These are phyloP conservation scores for Ophiostoma populinum DNA, from an alignment of 2,329 filamentous ascomycete genomes.

Conservation along the genomic window DNA sequence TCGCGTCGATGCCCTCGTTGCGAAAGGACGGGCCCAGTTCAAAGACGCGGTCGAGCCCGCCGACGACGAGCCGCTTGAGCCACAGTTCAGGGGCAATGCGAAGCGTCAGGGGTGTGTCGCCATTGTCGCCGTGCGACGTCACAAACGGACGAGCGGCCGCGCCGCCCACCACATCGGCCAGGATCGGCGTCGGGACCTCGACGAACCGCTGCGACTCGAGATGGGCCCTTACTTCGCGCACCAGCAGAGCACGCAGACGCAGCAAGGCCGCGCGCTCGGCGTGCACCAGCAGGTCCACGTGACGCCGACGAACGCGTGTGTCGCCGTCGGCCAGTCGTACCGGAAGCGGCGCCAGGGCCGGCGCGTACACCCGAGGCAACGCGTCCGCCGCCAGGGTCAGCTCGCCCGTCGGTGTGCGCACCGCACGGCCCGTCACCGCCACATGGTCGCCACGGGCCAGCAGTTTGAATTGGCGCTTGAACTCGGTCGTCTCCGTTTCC, in stretches of 20 bases:
- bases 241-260: constrained; percentile 55
- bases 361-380: constrained; percentile 57
- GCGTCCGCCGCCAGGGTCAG: constrained; percentile 52
- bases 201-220: constrained; percentile 57
- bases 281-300: constrained; percentile 75
- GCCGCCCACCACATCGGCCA: constrained; percentile 69
- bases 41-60: constrained; percentile 75
- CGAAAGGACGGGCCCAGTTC: constrained; percentile 87
- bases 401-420: constrained; percentile 54
- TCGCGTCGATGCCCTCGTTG: constrained; percentile 81
- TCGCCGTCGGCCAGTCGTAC: constrained; percentile 51
- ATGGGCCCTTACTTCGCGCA: constrained; percentile 56
- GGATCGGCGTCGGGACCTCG: constrained; percentile 81
- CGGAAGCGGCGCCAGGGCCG: constrained; percentile 66
- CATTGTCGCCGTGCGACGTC: constrained; percentile 36
- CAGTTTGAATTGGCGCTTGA: constrained; percentile 45
- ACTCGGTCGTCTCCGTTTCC: constrained; percentile 22
- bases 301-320: constrained; percentile 57
- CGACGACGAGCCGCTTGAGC: constrained; percentile 81
- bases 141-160: constrained; percentile 75
- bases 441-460: constrained; percentile 71
- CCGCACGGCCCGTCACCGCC: constrained; percentile 53
- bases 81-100: constrained; percentile 89
- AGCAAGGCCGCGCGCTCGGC: constrained; percentile 42
- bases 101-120: no score